Conservation (phyloP, 1,284 basidiomycete species). For the Trichosporon sp. region DNA sequence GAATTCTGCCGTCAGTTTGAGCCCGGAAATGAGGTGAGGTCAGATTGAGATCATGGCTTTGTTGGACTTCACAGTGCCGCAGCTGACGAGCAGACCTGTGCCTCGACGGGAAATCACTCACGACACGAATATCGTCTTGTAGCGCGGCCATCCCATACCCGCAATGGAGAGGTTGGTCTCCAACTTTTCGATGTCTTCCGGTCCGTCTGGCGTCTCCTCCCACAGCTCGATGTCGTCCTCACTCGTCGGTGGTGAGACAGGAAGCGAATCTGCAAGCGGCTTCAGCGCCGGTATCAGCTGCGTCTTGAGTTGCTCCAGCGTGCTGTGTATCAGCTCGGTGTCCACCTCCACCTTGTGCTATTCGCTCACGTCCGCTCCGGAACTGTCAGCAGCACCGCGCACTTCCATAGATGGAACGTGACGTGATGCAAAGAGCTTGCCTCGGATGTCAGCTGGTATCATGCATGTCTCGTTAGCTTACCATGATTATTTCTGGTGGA, state of each 20-base stretch:
- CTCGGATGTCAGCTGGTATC: not conserved
- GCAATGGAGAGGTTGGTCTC: slow-evolving; percentile 15
- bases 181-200: slow-evolving; percentile 10
- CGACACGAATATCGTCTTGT: slow-evolving; percentile 40
- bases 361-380: slow-evolving; percentile 31
- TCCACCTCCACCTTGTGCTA: too few relatives aligned
- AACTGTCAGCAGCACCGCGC: slow-evolving; percentile 36
- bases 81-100: not conserved
- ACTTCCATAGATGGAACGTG: slow-evolving; percentile 36
- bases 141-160: slow-evolving; percentile 31
- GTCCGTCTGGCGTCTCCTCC: slow-evolving; percentile 22
- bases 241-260: slow-evolving; percentile 15
- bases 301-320: slow-evolving; percentile 15
- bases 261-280: slow-evolving; percentile 17
- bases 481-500: not conserved
- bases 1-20: slow-evolving; percentile 23
- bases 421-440: slow-evolving; percentile 33
- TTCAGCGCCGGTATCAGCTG: slow-evolving; percentile 25
- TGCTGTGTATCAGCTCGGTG: slow-evolving; percentile 5
- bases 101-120: slow-evolving; percentile 13
- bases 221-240: slow-evolving; percentile 32
- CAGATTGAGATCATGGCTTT: too few relatives aligned
- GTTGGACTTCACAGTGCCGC: not conserved
- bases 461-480: not conserved
- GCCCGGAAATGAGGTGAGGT: not conserved